Evolutionary conservation across 2,329 filamentous ascomycete species (phyloP), one percentile per base, ranked within the genome.

Genomic region (Xylaria sp.): DNA sequence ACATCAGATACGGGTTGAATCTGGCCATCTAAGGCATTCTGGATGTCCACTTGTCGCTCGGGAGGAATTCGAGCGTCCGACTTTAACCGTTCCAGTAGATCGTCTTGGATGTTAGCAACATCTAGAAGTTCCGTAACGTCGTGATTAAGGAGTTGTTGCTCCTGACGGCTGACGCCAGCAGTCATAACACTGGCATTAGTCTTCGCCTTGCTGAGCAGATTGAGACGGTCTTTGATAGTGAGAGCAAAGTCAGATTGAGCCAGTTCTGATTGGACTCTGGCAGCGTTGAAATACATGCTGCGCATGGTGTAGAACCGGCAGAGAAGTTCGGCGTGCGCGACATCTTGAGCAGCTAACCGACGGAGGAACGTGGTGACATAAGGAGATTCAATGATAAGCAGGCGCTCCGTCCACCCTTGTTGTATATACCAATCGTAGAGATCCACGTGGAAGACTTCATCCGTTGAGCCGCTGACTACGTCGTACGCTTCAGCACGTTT

Each of bases 341-440:
- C 84, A 68, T 94, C 89, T 7, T 89, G 89, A 4, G 84, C 83
- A 0, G 93, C 92, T 67, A 93, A 90, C 61, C 91, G 90, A 75
- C 93, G 86, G 2, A 99, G 87, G 78, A 97, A 99, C 2, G 90
- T 92, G 48, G 97, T 87, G 30, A 98, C 93, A 75, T 94, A 94
- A 0, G 91, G 88, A 5, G 94, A 97, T 65, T 94, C 88, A 60
- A 96, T 93, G 41, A 91, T 89, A 39, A 99, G 87, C 32, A 99
- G 87, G 15, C 94, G 91, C 70, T 97, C 93, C 10, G 89, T 91
- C 89, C 93, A 94, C 20, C 92, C 91, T 78, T 94, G 90, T 62
- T 87, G 82, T 72, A 98, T 90, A 80, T 99, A 99, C 95, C 96
- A 99, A 76, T 97, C 94, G 78, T 97, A 99, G n/a, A 99, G 85